phyloP scores from a whole-genome alignment of 805 yeast species.

The Saccharomycopsis sp. region DNA sequence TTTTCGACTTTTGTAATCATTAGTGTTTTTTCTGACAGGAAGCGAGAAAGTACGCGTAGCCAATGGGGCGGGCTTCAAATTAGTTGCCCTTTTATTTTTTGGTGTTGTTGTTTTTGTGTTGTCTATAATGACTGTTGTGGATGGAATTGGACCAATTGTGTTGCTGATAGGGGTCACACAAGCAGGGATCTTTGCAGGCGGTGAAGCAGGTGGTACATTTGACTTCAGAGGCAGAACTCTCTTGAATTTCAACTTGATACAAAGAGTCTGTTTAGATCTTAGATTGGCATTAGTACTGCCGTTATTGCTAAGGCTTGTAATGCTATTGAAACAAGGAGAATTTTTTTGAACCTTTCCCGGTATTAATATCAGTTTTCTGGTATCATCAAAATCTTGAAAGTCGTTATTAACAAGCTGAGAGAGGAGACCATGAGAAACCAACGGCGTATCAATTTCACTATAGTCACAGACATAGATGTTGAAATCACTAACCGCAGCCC shows the following conservation, averaged over 20 bases:
- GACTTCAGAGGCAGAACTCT: slow-evolving; percentile 1
- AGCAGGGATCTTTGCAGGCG: neutral
- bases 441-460: slow-evolving; percentile 19
- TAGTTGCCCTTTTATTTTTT: slow-evolving; percentile 30
- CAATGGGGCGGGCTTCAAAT: slow-evolving; percentile 40
- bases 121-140: neutral
- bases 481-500: slow-evolving; percentile 9
- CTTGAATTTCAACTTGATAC: slow-evolving; percentile 14
- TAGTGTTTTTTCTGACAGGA: slow-evolving; percentile 24
- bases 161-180: neutral
- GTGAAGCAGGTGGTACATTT: neutral
- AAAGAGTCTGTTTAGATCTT: slow-evolving; percentile 1
- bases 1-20: neutral
- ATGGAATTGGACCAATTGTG: neutral
- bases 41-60: slow-evolving; percentile 40
- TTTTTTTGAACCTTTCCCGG: slow-evolving; percentile 19
- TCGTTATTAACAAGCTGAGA: slow-evolving; percentile 17
- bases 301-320: neutral
- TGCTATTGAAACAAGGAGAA: neutral
- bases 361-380: slow-evolving; percentile 14
- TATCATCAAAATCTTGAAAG: neutral
- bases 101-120: neutral
- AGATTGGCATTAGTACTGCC: neutral
- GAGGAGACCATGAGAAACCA: slow-evolving; percentile 19
- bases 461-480: slow-evolving; percentile 20